These are phyloP conservation scores for Bruguiera gymnorhiza DNA, from an alignment of 345 rosid genomes.

Conservation along the genomic window DNA sequence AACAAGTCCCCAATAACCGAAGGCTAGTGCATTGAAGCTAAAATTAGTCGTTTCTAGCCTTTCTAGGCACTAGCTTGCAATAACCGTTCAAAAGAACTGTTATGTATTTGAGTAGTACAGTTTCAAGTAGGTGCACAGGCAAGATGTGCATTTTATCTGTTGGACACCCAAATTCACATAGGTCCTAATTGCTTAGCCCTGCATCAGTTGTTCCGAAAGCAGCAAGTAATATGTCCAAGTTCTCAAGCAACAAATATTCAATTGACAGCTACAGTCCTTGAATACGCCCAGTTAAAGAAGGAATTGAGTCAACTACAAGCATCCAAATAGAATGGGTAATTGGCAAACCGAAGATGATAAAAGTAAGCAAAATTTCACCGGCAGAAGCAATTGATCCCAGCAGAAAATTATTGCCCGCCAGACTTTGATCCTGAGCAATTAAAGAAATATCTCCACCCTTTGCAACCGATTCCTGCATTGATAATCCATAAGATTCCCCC, in stretches of 20 bases:
- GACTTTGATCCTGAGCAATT: slow-evolving; percentile 35
- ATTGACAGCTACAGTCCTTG: neutral
- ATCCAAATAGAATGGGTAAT: neutral
- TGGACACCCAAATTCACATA: neutral
- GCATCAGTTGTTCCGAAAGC: neutral
- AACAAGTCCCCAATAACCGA: no score
- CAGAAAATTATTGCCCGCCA: slow-evolving; percentile 19
- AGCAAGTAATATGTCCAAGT: neutral
- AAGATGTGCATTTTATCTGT: neutral
- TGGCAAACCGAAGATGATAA: no score
- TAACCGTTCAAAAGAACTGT: no score
- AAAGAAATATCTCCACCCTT: slow-evolving; percentile 57
- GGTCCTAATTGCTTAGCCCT: neutral
- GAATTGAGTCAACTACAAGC: neutral
- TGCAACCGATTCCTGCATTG: slow-evolving; percentile 38
- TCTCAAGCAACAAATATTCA: neutral
- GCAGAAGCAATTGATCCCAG: slow-evolving; percentile 38
- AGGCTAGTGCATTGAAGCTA: no score
- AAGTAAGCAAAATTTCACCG: neutral
- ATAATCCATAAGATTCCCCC: slow-evolving; percentile 1
- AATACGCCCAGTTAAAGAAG: neutral
- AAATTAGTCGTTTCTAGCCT: no score
- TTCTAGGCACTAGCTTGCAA: no score
- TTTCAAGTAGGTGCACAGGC: neutral
- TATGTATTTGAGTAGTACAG: neutral